Evolutionary conservation across 768 basidiomycete genomes (phyloP).

Genomic region (Suillus ampliporus): DNA sequence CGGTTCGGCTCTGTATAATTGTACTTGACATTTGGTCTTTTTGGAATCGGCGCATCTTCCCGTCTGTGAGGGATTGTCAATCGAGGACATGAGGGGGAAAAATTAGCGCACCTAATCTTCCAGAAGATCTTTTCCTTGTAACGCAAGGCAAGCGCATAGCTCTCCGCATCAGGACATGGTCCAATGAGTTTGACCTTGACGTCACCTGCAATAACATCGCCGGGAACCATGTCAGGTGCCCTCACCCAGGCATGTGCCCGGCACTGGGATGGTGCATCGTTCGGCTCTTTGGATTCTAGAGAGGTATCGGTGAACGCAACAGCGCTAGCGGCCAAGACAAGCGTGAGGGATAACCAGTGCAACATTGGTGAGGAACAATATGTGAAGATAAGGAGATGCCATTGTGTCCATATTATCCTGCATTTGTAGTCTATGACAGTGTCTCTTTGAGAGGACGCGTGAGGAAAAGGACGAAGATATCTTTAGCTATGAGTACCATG

Average conservation of each 20-base stretch:
- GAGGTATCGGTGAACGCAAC: neutral
- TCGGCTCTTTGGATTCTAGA: neutral
- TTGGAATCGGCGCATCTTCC: too few species aligned
- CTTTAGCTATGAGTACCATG: neutral
- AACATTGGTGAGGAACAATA: neutral
- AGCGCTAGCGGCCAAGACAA: neutral
- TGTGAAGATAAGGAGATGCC: neutral
- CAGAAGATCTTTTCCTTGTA: conserved; percentile 9
- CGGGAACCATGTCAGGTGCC: conserved; percentile 8
- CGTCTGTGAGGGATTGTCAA: too few species aligned
- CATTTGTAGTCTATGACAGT: neutral
- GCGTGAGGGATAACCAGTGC: neutral
- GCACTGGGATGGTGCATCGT: neutral
- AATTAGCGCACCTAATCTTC: neutral
- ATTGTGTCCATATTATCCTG: neutral
- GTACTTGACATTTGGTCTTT: too few species aligned
- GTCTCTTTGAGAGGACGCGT: neutral
- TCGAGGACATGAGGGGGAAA: neutral
- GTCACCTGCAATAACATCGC: conserved; percentile 5
- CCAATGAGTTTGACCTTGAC: conserved; percentile 5
- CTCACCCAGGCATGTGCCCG: conserved; percentile 11
- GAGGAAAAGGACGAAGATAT: neutral
- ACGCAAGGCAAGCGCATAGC: conserved; percentile 1
- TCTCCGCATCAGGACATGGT: neutral
- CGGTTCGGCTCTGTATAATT: too few species aligned